Base-by-base conservation (phyloP, 1,284 basidiomycete genomes). In the Apiotrichum siamense region DNA sequence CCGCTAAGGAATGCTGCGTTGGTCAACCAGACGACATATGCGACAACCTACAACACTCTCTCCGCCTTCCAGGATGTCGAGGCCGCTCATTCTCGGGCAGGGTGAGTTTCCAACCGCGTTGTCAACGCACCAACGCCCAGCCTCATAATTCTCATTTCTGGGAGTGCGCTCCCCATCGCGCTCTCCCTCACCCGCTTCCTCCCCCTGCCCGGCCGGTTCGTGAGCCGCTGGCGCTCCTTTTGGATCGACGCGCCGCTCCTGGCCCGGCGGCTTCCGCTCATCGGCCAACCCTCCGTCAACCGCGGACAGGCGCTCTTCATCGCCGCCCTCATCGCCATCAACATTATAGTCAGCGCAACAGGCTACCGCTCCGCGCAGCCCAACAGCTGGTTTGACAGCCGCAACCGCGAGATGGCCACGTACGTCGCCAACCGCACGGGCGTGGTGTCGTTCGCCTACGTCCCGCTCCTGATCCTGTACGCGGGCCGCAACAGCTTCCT, bases 401-500 rank as follows among this genome's bases (percentile, higher is more conserved):
- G 20, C 37, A 9, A 10, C 2, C 15, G 15, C 37, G 20, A 38
- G 17, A 21, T 17, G 37, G 24, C 21, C 9, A 23, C 37, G 3
- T 64, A 61, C 38, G 20, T 63, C 7, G 57, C 59, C 3, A 62
- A 64, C 49, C 53, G 61, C 17, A 62, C 63, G 1, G 64, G 57
- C 29, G 62, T 66, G 47, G 59, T 66, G 58, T 52, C 50, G 32
- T 61, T 65, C 35, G 61, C 58, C 55, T 63, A 66, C 47, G 35
- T 64, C 40, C 58, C 60, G 2, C 56, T 65, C 7, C 46, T 62
- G 7, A 65, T 56, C 55, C 29, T 57, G 3, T 40, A 61, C 15
- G 63, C 63, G 0, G 62, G 63, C 12, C 46, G 63, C n/a, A 66
- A 68, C 51, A 58, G 63, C 50, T 33, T 64, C 24, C 37, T 68